Evolutionary conservation across 176 grass and related monocot genomes (phyloP).

Genomic region (Juncus effusus): DNA sequence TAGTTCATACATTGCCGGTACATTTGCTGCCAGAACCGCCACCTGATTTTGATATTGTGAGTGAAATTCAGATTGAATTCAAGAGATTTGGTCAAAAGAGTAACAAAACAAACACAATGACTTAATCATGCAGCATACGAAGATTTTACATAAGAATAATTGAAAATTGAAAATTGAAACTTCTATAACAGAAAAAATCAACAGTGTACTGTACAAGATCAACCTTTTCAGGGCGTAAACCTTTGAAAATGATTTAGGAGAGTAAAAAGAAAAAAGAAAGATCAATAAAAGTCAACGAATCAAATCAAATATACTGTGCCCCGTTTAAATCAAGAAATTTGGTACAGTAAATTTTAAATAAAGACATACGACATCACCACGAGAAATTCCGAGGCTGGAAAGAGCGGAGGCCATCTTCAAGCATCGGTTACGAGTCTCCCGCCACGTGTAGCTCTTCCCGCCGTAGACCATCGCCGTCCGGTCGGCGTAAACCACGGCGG

Average conservation of each 20-base stretch:
- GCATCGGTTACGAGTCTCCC: conserved; percentile 40
- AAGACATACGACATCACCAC: conserved; percentile 32
- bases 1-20: conserved; percentile 50
- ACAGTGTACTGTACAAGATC: too few species aligned
- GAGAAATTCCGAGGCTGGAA: conserved; percentile 33
- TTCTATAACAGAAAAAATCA: too few species aligned
- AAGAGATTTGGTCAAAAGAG: too few species aligned
- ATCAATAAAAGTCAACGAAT: too few species aligned
- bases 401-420: conserved; percentile 44
- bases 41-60: conserved; percentile 24
- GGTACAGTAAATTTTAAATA: not conserved
- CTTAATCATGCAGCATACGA: too few species aligned
- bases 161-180: too few species aligned
- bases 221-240: too few species aligned
- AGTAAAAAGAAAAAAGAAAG: too few species aligned
- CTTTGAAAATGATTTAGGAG: too few species aligned
- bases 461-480: conserved; percentile 43
- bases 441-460: conserved; percentile 33
- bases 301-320: too few species aligned
- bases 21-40: conserved; percentile 40
- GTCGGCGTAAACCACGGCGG: conserved; percentile 43
- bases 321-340: not conserved
- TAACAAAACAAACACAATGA: too few species aligned
- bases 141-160: too few species aligned
- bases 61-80: not conserved